Conservation (phyloP, 2,329 filamentous ascomycete genomes). For the Clonostachys chloroleuca region DNA sequence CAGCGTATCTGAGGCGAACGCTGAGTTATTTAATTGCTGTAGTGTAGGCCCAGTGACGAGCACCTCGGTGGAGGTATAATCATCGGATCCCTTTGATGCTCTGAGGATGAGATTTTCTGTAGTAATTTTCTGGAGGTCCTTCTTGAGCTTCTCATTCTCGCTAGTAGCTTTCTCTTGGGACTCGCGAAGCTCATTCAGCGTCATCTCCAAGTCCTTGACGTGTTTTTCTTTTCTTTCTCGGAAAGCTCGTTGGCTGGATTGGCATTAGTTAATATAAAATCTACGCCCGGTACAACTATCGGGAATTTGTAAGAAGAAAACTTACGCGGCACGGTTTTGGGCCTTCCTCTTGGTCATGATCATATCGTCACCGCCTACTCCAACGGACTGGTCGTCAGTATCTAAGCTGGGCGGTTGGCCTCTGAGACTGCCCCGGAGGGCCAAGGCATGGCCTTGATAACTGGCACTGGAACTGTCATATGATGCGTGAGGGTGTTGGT, state of each 20-base stretch:
- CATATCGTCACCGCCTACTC: constrained; percentile 32
- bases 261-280: not conserved
- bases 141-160: constrained; percentile 85
- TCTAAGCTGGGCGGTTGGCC: constrained; percentile 49
- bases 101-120: constrained; percentile 8
- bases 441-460: constrained; percentile 30
- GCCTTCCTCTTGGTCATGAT: constrained; percentile 44
- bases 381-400: constrained; percentile 35
- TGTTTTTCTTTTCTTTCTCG: constrained; percentile 93
- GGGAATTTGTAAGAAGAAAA: constrained; percentile 11
- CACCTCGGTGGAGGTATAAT: constrained; percentile 15
- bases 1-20: constrained; percentile 64
- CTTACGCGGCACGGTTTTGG: constrained; percentile 58
- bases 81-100: constrained; percentile 37
- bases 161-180: constrained; percentile 67
- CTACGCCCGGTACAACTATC: not conserved
- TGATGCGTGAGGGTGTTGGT: constrained; percentile 14
- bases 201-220: constrained; percentile 87
- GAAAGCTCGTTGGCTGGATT: constrained; percentile 81
- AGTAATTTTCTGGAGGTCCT: constrained; percentile 57
- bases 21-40: constrained; percentile 58
- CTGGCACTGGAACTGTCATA: constrained; percentile 2
- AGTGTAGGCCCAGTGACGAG: constrained; percentile 60
- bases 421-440: constrained; percentile 16
- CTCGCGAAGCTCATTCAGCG: constrained; percentile 73